These are phyloP conservation scores for Dujonia santamariae DNA, from an alignment of 1,139 yeast genomes.

Conservation along the genomic window DNA sequence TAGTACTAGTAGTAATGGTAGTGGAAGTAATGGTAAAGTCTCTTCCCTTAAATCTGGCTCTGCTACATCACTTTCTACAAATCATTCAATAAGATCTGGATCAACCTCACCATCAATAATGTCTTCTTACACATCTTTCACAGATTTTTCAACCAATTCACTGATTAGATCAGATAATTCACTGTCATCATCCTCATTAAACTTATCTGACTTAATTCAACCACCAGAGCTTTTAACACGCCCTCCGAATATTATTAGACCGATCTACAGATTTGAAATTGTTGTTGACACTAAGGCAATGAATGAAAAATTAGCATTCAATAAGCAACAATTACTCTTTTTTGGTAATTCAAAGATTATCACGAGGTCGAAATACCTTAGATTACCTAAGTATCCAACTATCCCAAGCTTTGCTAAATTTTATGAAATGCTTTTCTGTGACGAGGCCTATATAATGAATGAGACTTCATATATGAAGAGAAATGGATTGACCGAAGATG, in stretches of 20 bases:
- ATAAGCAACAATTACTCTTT: neutral
- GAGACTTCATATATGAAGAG: constrained; percentile 9
- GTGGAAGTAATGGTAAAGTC: neutral
- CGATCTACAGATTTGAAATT: constrained; percentile 47
- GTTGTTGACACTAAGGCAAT: constrained; percentile 31
- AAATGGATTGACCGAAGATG: constrained; percentile 16
- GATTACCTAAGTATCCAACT: constrained; percentile 23
- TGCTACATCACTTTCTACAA: constrained; percentile 38
- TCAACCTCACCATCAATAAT: constrained; percentile 44
- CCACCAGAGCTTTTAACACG: constrained; percentile 46
- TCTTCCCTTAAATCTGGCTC: constrained; percentile 28
- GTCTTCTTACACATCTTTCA: constrained; percentile 37
- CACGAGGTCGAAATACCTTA: constrained; percentile 5
- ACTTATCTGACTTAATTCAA: constrained; percentile 13
- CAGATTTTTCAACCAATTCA: constrained; percentile 32
- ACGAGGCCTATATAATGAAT: constrained; percentile 20
- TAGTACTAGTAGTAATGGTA: neutral
- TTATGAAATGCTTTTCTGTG: constrained; percentile 29
- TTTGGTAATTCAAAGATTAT: constrained; percentile 11
- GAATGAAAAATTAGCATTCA: constrained; percentile 25
- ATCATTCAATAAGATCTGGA: constrained; percentile 32
- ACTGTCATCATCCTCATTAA: constrained; percentile 10
- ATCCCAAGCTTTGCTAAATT: constrained; percentile 34
- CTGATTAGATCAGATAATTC: constrained; percentile 30
- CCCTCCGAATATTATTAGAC: constrained; percentile 48